Conservation (phyloP, 345 rosid species). For the Hevea brasiliensis region DNA sequence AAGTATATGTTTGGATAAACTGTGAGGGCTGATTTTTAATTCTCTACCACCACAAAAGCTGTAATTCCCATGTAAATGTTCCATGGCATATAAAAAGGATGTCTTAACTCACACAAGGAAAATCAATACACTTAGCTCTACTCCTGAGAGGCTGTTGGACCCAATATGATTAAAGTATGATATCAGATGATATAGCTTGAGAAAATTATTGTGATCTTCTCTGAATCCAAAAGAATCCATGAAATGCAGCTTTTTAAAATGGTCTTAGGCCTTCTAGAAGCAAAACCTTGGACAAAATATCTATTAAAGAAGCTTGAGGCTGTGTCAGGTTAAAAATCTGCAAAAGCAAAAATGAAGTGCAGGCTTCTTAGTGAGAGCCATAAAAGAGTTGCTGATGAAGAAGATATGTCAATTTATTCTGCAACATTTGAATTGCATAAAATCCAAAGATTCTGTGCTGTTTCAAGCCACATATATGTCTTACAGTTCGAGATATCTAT, state of each 20-base stretch:
- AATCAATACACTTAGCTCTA: too few relatives aligned
- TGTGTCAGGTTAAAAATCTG: neutral
- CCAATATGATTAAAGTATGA: too few relatives aligned
- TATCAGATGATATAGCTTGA: too few relatives aligned
- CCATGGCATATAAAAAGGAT: neutral
- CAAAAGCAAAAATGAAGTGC: neutral
- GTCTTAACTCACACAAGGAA: too few relatives aligned
- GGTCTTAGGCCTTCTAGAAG: neutral
- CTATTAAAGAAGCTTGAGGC: neutral
- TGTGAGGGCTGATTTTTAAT: neutral
- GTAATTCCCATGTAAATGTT: neutral
- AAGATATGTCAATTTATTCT: conserved; percentile 7
- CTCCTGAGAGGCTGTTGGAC: too few relatives aligned
- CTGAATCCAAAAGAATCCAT: neutral
- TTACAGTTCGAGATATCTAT: too few relatives aligned
- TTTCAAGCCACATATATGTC: too few relatives aligned
- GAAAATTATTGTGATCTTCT: neutral
- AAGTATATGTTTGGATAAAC: neutral
- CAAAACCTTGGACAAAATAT: neutral
- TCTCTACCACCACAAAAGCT: neutral
- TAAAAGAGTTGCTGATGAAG: neutral
- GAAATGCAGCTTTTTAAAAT: neutral
- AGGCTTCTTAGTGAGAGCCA: neutral
- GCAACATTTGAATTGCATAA: conserved; percentile 11
- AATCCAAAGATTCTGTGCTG: conserved; percentile 11